Base-by-base conservation (phyloP, 371 early-diverging fungal genomes). In the Mucor velutinosus region DNA sequence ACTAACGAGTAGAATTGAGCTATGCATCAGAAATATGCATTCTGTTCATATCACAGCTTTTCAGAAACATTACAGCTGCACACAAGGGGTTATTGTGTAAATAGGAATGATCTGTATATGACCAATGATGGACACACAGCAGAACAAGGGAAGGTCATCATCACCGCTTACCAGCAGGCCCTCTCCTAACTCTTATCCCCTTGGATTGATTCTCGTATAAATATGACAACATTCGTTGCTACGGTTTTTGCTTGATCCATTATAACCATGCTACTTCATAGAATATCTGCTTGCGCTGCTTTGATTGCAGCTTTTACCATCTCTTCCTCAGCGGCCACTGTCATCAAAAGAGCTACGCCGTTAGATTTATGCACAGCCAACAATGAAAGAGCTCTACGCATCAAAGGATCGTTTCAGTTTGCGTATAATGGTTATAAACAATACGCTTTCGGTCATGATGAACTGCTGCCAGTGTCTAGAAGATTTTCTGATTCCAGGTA, bases 381-480 rank as follows among this genome's bases (percentile, higher is more conserved):
- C 17, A 62, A 55, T n/a, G 19, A 53, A 0, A 41, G 60, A 56
- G 63, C 72, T 1, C 6, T 65, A 53, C 69, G 69, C 0, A 82
- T 87, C 39, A 80, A 78, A 60, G 62, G 75, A 23, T 77, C 85
- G 2, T 86, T 90, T 65, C 45, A 75, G 17, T 75, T 87, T 70
- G 86, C 91, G 17, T 95, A 92, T 88, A 75, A 78, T 23, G 92
- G 90, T 0, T 96, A 96, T 64, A 69, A 83, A 57, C 56, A 53
- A 1, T 76, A 75, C 27, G 64, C 86, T 17, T 87, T 72, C 72
- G 83, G 82, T 12, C 78, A 77, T 53, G 87, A 87, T 60, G 87
- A 87, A 58, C 64, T 85, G 7, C 49, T 65, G 8, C 86, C 87
- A 8, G 58, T 84, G 17, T 49, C 57, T 1, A 76, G 79, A 41